A percentile compares a stretch with the other conserved stretches of the same genome.
These are phyloP conservation scores for Cyberlindnera mycetangii DNA, from an alignment of 805 yeast species.

Conservation along the genomic window DNA sequence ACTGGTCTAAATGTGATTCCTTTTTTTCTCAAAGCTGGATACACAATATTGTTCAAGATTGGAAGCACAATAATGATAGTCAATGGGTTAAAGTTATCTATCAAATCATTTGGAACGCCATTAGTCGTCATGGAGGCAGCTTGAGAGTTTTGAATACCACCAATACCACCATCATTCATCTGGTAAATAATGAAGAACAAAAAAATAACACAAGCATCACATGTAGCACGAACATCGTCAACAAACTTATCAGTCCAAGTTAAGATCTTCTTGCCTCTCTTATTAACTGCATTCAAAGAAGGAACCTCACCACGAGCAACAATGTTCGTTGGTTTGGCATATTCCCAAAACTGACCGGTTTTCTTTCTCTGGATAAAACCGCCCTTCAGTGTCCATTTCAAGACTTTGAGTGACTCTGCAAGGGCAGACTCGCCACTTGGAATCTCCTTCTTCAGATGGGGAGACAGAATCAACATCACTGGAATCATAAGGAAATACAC, in stretches of 20 bases:
- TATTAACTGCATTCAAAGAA: slow-evolving; percentile 13
- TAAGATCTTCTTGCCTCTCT: slow-evolving; percentile 26
- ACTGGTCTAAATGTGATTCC: slow-evolving; percentile 63
- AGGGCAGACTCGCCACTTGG: slow-evolving; percentile 40
- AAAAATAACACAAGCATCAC: slow-evolving; percentile 72
- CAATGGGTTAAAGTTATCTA: slow-evolving; percentile 73
- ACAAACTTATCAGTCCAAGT: slow-evolving; percentile 70
- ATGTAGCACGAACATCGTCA: slow-evolving; percentile 64
- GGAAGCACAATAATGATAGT: slow-evolving; percentile 79
- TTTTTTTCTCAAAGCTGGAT: slow-evolving; percentile 47
- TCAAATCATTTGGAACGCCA: slow-evolving; percentile 77
- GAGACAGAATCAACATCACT: slow-evolving; percentile 38
- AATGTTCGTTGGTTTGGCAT: slow-evolving; percentile 56
- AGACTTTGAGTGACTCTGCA: slow-evolving; percentile 40
- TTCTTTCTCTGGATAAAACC: slow-evolving; percentile 42
- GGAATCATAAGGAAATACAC: slow-evolving; percentile 51
- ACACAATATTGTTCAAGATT: slow-evolving; percentile 55
- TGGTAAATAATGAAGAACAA: slow-evolving; percentile 72
- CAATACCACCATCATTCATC: slow-evolving; percentile 68
- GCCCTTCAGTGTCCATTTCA: slow-evolving; percentile 38
- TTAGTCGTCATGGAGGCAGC: slow-evolving; percentile 74
- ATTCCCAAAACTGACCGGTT: slow-evolving; percentile 44
- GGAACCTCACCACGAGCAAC: slow-evolving; percentile 38
- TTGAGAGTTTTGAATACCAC: slow-evolving; percentile 40
- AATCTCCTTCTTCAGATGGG: slow-evolving; percentile 26